Percentiles rank a stretch among this genome's conserved stretches.
Conservation (phyloP, 2,329 filamentous ascomycete species). For the Cladobotryum protrusum region DNA sequence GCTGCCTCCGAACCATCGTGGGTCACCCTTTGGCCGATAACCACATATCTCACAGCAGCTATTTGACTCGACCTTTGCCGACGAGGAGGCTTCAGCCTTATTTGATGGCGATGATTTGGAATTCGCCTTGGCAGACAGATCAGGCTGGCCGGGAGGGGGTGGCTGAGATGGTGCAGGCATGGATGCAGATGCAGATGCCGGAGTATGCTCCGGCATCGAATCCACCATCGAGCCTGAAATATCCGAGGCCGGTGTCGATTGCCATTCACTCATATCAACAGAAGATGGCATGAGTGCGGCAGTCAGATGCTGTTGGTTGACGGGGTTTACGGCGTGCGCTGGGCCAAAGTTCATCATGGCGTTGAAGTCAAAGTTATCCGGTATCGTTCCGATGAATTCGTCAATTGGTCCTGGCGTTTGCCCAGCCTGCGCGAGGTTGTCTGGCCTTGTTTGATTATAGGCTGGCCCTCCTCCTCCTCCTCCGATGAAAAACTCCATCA, state of each 20-base stretch:
- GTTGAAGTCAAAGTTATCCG: conserved; percentile 16
- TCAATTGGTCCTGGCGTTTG: conserved; percentile 4
- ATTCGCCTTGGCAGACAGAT: not conserved
- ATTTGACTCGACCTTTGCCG: conserved; percentile 36
- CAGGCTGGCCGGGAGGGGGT: not conserved
- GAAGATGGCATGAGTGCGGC: not conserved
- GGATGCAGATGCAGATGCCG: not conserved
- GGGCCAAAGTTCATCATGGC: conserved; percentile 12
- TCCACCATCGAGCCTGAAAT: not conserved
- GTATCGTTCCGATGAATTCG: conserved; percentile 17
- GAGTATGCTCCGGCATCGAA: not conserved
- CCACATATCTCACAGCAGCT: conserved; percentile 46
- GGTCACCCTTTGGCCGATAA: conserved; percentile 50
- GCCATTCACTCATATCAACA: conserved; percentile 1
- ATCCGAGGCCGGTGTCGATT: not conserved
- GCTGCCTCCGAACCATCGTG: conserved; percentile 53
- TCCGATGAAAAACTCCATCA: conserved; percentile 35
- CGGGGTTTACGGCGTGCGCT: too few species aligned
- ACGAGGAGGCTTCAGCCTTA: conserved; percentile 3
- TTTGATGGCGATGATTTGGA: conserved; percentile 6
- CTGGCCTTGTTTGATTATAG: not conserved
- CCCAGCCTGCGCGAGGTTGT: not conserved
- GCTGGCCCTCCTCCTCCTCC: not conserved
- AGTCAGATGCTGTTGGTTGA: too few species aligned
- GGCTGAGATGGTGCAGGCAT: not conserved